Evolutionary conservation across 306 rosid species (phyloP), one percentile per base, ranked within the genome.

Genomic region (Vicia faba): DNA sequence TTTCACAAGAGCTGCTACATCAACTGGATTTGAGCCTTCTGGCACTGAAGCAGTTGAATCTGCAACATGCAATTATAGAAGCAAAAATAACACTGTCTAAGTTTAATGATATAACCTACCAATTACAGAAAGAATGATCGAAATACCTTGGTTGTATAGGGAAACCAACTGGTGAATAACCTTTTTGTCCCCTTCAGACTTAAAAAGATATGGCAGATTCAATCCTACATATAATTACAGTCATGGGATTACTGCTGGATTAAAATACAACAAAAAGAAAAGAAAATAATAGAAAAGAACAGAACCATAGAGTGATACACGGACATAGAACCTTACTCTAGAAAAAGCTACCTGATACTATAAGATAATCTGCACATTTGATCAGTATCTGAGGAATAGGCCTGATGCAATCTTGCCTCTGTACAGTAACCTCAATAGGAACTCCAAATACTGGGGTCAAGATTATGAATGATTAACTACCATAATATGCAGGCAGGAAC

Each of bases 301-400:
- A 33, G 38, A 33, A 8, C 9, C n/a, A 49, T 39, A 10, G 65
- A 71, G 8, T 41, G 29, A 39, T 48, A 36, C 49, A 64, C 26
- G 68, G 46, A 75, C 5, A 23, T 35, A 73, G 59, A 82, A 64
- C 38, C 38, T 41, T 62, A 61, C 36, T 13, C 80, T 71, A 65
- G 66, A 71, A 64, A 71, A 57, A 41, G 68, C 76, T 85, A 95
- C 99, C 99, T 81, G 97, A 95, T 79, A 88, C 48, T 70, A 90
- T 57, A 63, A 95, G 99, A 84, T 84, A 74, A 81, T 95, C 99
- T 70, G 99, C 96, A 78, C 95, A 85, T 29, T 73, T 85, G 73
- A 86, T 88, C 80, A 95, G 77, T 79, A 90, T 88, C 70, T 71
- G 84, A 62, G 99, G 99, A 85, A 95, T 80, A 35, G 79, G 88